Base-by-base conservation (phyloP, 208 protist species). In the Jaenimonas drosophilae region DNA sequence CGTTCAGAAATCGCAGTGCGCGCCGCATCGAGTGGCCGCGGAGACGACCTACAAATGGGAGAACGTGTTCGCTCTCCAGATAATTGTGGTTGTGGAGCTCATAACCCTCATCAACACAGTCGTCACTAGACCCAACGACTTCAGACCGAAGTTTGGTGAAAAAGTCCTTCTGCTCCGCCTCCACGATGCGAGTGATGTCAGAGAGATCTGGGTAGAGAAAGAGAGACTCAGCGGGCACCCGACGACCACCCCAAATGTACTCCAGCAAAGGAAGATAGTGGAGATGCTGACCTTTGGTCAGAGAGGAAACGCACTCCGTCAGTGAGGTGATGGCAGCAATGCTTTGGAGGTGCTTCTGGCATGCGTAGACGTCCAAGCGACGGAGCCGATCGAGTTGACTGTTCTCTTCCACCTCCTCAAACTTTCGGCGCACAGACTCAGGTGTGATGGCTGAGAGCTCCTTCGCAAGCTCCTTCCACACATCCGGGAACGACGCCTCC, bases 241-340 rank as follows among this genome's bases (percentile, higher is more conserved):
- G n/a, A n/a, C n/a, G n/a, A n/a, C n/a, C n/a, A n/a, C n/a, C n/a
- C n/a, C n/a, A 55, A 56, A 66, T 74, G 28, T 53, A 49, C 11
- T 54, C 11, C 29, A 88, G 45, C 25, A 68, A 39, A 0, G 55
- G 36, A 14, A 53, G 62, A 49, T 84, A 88, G 28, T 70, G 71
- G 24, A 28, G 60, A 34, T 84, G 74, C 62, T 88, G 79, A 5
- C 79, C 79, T 12, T 39, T 45, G 17, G 79, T 84, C 1, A 88
- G 47, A 37, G 68, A 83, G 17, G 79, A 80, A 44, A 59, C 55
- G 51, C 74, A 83, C 20, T 59, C 66, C n/a, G n/a, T n/a, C n/a
- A n/a, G n/a, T n/a, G n/a, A n/a, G n/a, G n/a, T n/a, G n/a, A n/a
- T n/a, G n/a, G n/a, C n/a, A n/a, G n/a, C n/a, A n/a, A n/a, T n/a